phyloP scores from a whole-genome alignment of 306 rosid genomes.

The Quercus aquifolioides region DNA sequence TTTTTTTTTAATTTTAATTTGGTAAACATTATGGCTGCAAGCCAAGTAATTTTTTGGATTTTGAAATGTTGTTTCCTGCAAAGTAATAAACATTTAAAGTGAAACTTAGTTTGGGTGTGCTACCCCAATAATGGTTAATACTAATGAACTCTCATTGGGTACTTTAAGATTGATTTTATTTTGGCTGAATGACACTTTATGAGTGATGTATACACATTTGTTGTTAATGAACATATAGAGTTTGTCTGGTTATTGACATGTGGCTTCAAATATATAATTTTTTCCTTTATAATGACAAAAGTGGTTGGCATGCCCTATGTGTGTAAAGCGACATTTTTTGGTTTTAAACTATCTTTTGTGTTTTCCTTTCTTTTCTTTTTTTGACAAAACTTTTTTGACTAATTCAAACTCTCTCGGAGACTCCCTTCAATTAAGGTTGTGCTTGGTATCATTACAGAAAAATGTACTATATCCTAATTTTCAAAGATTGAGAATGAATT shows the following conservation, averaged over 20 bases:
- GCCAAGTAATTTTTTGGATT: not conserved
- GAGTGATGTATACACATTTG: not conserved
- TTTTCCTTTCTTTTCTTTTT: too few species aligned
- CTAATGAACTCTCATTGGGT: not conserved
- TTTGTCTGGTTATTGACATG: conserved; percentile 14
- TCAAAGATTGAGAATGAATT: too few species aligned
- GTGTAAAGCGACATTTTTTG: not conserved
- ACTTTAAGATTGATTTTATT: too few species aligned
- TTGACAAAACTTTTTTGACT: too few species aligned
- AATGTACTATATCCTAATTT: too few species aligned
- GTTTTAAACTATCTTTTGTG: too few species aligned
- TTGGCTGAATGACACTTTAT: not conserved
- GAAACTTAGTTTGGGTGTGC: not conserved
- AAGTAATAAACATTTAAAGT: not conserved
- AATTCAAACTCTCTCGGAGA: too few species aligned
- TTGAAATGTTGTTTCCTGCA: not conserved
- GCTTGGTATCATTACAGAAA: too few species aligned
- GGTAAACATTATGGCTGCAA: not conserved
- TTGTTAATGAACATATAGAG: not conserved
- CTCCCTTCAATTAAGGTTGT: too few species aligned
- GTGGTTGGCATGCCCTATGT: not conserved
- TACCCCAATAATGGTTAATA: not conserved
- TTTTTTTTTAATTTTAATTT: too few species aligned
- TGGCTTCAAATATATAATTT: not conserved
- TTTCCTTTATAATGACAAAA: not conserved